Evolutionary conservation across 2,329 filamentous ascomycete species (phyloP), one percentile per base, ranked within the genome.

Genomic region (Pezicula radicicola): DNA sequence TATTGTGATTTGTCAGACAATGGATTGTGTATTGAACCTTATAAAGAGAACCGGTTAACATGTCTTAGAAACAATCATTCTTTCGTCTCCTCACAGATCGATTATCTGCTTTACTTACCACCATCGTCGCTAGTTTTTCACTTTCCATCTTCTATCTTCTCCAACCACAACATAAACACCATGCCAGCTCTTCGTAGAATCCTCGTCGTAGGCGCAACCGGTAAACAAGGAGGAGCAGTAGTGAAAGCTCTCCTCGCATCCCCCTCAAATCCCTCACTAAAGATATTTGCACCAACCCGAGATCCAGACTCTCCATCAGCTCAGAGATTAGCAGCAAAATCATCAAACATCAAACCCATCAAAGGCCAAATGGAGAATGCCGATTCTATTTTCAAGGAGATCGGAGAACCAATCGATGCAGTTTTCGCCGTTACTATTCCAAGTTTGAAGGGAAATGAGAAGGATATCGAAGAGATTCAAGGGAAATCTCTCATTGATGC

Each of bases 351-450:
- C 56, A 72, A 74, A 44, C 57, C 83, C 7, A 71, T 84, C 52
- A 68, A 82, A 63, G 82, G 83, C 13, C 72, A 84, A 51, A 70
- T 85, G 8, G 71, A 80, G 52, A 66, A 84, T 40, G 69, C 75
- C 0, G 65, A 70, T 0, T 67, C 60, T 0, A 72, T 84, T 28
- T 84, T 85, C 58, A 53, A 49, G 50, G 21, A 55, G 60, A 45
- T 65, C 58, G 13, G 54, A 50, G 37, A 55, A 42, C 61, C 72
- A 3, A 72, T 83, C 49, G 83, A 78, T 76, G 82, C 81, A 3
- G 81, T 85, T 8, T 87, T 78, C 66, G 80, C 76, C n/a, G 81
- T 87, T 3, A 68, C 70, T 50, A 60, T 50, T 25, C 35, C 48
- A 2, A 25, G 39, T 35, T 51, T 43, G 8, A 40, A 39, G n/a